These are phyloP conservation scores for Colletotrichum somersetense DNA, from an alignment of 2,329 filamentous ascomycete species.

Conservation along the genomic window DNA sequence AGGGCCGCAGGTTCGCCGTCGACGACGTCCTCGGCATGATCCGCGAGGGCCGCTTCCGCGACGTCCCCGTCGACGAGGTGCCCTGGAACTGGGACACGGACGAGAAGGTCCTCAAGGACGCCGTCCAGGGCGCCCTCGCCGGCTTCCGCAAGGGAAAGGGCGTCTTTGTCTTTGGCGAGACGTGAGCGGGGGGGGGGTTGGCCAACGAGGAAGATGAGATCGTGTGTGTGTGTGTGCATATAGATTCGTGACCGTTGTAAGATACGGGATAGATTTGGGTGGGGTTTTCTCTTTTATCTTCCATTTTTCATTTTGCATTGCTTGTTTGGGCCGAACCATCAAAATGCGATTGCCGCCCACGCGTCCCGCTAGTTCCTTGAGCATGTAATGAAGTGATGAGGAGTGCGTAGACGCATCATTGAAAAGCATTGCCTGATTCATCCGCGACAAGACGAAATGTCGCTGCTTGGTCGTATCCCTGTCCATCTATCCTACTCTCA, in stretches of 20 bases:
- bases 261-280: conserved; percentile 11
- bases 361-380: no score
- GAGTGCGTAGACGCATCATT: no score
- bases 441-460: no score
- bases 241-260: not conserved
- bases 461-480: no score
- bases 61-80: conserved; percentile 85
- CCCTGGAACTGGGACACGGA: conserved; percentile 87
- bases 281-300: not conserved
- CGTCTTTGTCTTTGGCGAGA: conserved; percentile 83
- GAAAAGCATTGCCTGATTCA: no score
- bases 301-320: no score
- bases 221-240: not conserved
- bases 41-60: conserved; percentile 80
- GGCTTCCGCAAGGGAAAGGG: conserved; percentile 92
- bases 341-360: no score
- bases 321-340: no score
- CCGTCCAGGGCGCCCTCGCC: conserved; percentile 84
- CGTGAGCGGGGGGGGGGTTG: conserved; percentile 49
- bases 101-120: conserved; percentile 74
- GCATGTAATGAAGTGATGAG: no score
- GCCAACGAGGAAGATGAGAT: not conserved
- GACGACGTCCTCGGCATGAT: conserved; percentile 84
- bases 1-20: conserved; percentile 83
- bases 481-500: not conserved